Base-by-base conservation (phyloP, 768 basidiomycete species). In the Psilocybe sp. region DNA sequence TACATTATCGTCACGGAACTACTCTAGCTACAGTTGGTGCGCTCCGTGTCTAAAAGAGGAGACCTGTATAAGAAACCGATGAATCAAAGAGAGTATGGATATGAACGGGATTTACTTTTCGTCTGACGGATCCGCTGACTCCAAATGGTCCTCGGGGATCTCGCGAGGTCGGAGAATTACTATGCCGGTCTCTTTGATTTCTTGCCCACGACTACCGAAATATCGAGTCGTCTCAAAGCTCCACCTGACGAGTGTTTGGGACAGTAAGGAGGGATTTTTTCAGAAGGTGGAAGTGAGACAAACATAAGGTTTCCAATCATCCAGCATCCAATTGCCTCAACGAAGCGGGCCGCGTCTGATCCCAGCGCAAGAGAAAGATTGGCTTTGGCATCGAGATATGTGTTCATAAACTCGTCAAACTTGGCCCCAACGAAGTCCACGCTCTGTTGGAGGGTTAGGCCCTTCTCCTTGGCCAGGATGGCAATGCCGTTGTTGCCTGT, bases 151-250 rank as follows among this genome's bases (percentile, higher is more conserved):
- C 34, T 70, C 68, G 35, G 64, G 61, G 36, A 60, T 56, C 55
- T 70, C 71, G 53, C 57, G 62, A 42, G 73, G 76, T 44, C 71
- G 67, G 54, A 78, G 67, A 46, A 62, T 64, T 15, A 80, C 75
- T 42, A 80, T 63, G 54, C 71, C 69, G 50, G 76, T 76, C 61
- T 68, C 61, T 55, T 72, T 79, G 61, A 86, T 72, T 64, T 80
- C 73, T 33, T 71, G 58, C 54, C 79, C 77, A 38, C 72, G 67
- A 52, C 72, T 66, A 39, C 84, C 85, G 59, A 88, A 87, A 69
- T 88, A 87, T 32, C 83, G 74, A 56, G 78, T 75, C 23, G 79
- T 82, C 64, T 85, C 80, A 64, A 89, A 85, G 60, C 82, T 81
- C 85, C 84, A 85, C 50, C 77, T 77, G 49, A 40, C 40, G 46